phyloP scores from a whole-genome alignment of 495 filamentous ascomycete genomes.

The Durotheca rogersii region DNA sequence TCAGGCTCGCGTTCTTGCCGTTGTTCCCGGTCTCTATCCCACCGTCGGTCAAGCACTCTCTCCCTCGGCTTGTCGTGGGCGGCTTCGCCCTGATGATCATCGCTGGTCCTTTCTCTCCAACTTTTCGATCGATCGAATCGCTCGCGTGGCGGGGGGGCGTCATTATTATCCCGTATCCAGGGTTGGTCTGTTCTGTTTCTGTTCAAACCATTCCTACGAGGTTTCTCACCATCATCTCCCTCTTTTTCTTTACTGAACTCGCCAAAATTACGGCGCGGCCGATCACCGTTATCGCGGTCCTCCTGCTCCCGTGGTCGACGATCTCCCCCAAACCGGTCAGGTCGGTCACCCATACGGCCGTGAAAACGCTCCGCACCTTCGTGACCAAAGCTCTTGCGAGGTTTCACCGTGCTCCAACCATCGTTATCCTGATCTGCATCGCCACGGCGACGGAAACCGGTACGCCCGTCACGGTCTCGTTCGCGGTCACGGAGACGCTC shows the following conservation, averaged over 20 bases:
- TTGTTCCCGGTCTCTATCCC: conserved; percentile 66
- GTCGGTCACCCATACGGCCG: conserved; percentile 53
- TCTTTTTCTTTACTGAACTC: conserved; percentile 52
- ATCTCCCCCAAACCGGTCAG: conserved; percentile 42
- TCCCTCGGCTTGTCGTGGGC: conserved; percentile 47
- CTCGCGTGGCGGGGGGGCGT: conserved; percentile 51
- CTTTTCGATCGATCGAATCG: conserved; percentile 60
- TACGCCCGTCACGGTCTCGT: conserved; percentile 51
- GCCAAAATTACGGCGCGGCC: conserved; percentile 54
- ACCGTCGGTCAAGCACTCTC: conserved; percentile 48
- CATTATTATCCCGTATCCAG: conserved; percentile 41
- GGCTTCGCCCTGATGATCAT: conserved; percentile 43
- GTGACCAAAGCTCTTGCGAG: conserved; percentile 63
- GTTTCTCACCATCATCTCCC: conserved; percentile 52
- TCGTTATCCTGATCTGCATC: conserved; percentile 58
- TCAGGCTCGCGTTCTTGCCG: conserved; percentile 78
- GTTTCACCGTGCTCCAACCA: conserved; percentile 61
- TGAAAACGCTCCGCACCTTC: conserved; percentile 65
- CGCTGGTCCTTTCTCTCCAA: conserved; percentile 66
- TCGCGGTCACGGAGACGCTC: conserved; percentile 48
- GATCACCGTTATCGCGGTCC: conserved; percentile 56
- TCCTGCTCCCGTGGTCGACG: conserved; percentile 48
- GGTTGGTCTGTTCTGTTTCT: conserved; percentile 45
- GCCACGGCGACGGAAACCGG: conserved; percentile 49
- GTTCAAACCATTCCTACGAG: conserved; percentile 56